Conservation (phyloP, 805 yeast species). For the Grigorovia jiainica region DNA sequence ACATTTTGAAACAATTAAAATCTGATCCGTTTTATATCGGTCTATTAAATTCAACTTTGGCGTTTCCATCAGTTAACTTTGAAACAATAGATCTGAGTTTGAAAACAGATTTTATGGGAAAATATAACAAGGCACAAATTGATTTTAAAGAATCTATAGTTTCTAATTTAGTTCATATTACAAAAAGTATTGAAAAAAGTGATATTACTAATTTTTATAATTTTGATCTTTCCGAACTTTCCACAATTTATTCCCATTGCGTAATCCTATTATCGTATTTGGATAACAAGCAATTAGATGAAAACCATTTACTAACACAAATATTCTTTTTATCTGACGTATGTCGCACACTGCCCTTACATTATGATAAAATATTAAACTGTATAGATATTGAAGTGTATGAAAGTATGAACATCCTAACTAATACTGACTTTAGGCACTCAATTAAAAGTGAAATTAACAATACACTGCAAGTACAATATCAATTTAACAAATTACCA, state of each 20-base stretch:
- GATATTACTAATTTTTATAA: slow-evolving; percentile 10
- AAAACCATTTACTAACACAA: slow-evolving; percentile 4
- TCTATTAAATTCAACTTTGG: slow-evolving; percentile 41
- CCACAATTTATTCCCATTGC: slow-evolving; percentile 17
- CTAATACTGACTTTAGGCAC: slow-evolving; percentile 2
- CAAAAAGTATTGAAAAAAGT: slow-evolving; percentile 10
- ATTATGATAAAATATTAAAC: slow-evolving; percentile 15
- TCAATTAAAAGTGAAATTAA: slow-evolving; percentile 2
- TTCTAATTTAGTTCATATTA: slow-evolving; percentile 11
- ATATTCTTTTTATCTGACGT: slow-evolving; percentile 14
- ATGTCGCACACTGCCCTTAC: slow-evolving; percentile 15
- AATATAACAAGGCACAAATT: slow-evolving; percentile 5
- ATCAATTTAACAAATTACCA: slow-evolving; percentile 3
- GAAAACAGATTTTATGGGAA: too few species aligned
- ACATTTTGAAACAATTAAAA: slow-evolving; percentile 27
- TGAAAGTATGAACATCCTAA: slow-evolving; percentile 7
- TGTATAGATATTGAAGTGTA: slow-evolving; percentile 10
- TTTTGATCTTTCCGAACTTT: slow-evolving; percentile 10
- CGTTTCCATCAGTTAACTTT: slow-evolving; percentile 28
- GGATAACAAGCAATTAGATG: background rate
- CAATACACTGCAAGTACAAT: slow-evolving; percentile 5
- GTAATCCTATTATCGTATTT: slow-evolving; percentile 16
- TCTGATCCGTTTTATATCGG: slow-evolving; percentile 42
- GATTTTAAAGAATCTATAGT: slow-evolving; percentile 19
- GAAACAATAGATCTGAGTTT: background rate